These are phyloP conservation scores for Posidonia australis DNA, from an alignment of 106 monocot genomes.

Conservation along the genomic window DNA sequence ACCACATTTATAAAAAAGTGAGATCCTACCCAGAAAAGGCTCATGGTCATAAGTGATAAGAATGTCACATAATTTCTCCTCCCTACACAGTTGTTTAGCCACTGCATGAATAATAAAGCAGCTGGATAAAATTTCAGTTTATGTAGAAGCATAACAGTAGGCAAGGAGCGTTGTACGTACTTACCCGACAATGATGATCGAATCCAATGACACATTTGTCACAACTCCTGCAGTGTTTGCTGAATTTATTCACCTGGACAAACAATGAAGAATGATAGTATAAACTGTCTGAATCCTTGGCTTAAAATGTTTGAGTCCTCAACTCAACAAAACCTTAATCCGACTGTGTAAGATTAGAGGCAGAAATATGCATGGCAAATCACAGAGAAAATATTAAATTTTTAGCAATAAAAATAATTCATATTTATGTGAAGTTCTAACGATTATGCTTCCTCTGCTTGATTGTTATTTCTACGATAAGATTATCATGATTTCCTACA, in stretches of 20 bases:
- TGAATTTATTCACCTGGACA: conserved; percentile 50
- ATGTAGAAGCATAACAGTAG: background rate
- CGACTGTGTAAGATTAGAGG: background rate
- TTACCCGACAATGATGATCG: conserved; percentile 85
- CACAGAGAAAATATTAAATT: too few relatives aligned
- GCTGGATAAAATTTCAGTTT: background rate
- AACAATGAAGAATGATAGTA: too few relatives aligned
- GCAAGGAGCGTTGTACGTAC: background rate
- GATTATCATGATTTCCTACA: too few relatives aligned
- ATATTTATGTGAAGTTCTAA: too few relatives aligned
- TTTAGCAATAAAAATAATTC: too few relatives aligned
- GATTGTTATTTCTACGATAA: too few relatives aligned
- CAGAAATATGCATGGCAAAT: too few relatives aligned
- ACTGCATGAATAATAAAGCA: background rate
- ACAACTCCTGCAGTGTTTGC: conserved; percentile 72
- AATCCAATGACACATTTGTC: conserved; percentile 75
- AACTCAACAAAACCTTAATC: background rate
- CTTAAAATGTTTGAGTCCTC: background rate
- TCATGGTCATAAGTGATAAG: conserved; percentile 45
- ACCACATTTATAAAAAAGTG: too few relatives aligned
- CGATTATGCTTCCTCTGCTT: too few relatives aligned
- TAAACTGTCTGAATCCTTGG: too few relatives aligned
- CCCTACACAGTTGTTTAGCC: too few relatives aligned
- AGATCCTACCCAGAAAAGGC: conserved; percentile 71
- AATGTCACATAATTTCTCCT: conserved; percentile 75